A percentile compares a stretch with the other conserved stretches of the same genome.
Conservation (phyloP, 495 filamentous ascomycete genomes). For the Daldinia caldariorum region DNA sequence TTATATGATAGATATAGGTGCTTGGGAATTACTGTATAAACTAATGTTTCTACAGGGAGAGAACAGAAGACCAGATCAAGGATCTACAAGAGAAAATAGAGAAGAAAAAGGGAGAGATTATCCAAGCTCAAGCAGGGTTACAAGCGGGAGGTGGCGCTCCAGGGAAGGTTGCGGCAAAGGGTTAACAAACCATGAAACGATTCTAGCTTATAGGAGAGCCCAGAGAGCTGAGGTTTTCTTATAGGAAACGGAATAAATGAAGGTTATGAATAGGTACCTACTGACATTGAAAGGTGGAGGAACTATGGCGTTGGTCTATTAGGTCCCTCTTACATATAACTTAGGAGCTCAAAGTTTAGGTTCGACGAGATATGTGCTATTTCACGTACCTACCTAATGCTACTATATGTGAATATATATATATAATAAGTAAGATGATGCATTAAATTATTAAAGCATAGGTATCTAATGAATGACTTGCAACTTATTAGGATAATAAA, state of each 20-base stretch:
- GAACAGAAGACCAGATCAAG: slow-evolving; percentile 83
- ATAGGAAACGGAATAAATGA: not conserved
- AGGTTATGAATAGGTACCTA: not conserved
- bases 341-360: too few relatives aligned
- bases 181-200: slow-evolving; percentile 5
- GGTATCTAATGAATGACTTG: too few relatives aligned
- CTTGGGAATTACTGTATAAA: not conserved
- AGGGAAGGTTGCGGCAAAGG: slow-evolving; percentile 43
- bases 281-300: not conserved
- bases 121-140: slow-evolving; percentile 56
- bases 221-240: not conserved
- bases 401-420: too few relatives aligned
- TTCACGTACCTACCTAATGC: too few relatives aligned
- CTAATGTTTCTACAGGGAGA: slow-evolving; percentile 64
- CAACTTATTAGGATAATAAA: too few relatives aligned
- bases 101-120: slow-evolving; percentile 70
- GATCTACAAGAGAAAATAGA: slow-evolving; percentile 84
- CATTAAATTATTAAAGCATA: too few relatives aligned
- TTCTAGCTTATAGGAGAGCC: not conserved
- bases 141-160: slow-evolving; percentile 48
- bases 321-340: too few relatives aligned
- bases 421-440: too few relatives aligned
- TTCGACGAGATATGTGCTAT: too few relatives aligned
- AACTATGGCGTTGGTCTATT: not conserved
- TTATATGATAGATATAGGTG: not conserved